These are phyloP conservation scores for Puccinia coronata DNA, from an alignment of 1,284 basidiomycete genomes.

Conservation along the genomic window DNA sequence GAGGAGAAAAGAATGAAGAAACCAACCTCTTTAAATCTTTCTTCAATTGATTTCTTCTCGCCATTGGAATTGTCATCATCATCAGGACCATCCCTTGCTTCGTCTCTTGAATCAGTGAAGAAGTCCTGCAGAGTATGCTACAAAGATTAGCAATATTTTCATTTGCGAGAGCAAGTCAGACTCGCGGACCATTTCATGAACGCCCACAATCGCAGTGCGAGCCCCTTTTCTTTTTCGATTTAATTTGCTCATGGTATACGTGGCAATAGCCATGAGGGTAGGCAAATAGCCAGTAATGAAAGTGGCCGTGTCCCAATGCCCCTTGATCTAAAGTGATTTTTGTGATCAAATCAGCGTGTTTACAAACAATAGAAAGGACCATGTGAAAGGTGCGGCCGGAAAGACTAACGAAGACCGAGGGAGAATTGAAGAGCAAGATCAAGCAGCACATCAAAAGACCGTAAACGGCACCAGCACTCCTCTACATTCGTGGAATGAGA, in stretches of 20 bases:
- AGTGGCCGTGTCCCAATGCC: conserved; percentile 55
- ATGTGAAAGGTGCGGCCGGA: neutral
- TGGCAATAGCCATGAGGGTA: neutral
- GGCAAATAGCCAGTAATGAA: conserved; percentile 54
- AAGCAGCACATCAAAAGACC: conserved; percentile 65
- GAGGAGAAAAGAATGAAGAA: neutral
- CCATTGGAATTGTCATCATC: neutral
- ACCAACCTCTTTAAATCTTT: conserved; percentile 35
- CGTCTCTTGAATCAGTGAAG: conserved; percentile 36
- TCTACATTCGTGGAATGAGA: neutral
- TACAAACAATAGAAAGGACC: too few relatives aligned
- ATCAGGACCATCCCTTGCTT: conserved; percentile 20
- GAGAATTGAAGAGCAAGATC: conserved; percentile 69
- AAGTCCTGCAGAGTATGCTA: conserved; percentile 21
- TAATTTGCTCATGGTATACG: conserved; percentile 1
- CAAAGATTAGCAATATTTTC: too few relatives aligned
- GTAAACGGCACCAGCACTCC: conserved; percentile 67
- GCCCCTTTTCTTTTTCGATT: neutral
- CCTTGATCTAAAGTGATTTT: conserved; percentile 64
- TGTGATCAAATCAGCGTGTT: conserved; percentile 70
- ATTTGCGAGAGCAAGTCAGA: too few relatives aligned
- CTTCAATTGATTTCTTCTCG: neutral
- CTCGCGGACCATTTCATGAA: conserved; percentile 34
- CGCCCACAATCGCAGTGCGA: neutral
- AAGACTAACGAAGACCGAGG: conserved; percentile 45